A percentile compares a stretch with the other conserved stretches of the same genome.
phyloP scores from a whole-genome alignment of 2,329 filamentous ascomycete genomes.

The Pseudocercospora fijiensis region DNA sequence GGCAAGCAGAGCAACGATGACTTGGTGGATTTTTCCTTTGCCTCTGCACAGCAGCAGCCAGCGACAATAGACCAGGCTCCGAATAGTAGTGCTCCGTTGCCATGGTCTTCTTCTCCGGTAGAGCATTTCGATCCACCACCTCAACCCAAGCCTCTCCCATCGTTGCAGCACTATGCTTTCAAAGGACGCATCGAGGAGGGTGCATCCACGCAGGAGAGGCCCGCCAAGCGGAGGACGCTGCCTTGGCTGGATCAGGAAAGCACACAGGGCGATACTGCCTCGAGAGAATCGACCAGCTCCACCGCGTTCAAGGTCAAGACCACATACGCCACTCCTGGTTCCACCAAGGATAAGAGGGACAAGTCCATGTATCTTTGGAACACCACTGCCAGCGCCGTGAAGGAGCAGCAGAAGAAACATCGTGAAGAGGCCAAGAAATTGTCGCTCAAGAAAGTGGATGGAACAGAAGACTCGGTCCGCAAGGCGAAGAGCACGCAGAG shows the following conservation, averaged over 20 bases:
- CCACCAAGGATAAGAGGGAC: slow-evolving; percentile 35
- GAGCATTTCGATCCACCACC: slow-evolving; percentile 40
- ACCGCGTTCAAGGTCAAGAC: slow-evolving; percentile 17
- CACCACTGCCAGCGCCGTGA: slow-evolving; percentile 69
- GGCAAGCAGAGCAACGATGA: slow-evolving; percentile 10
- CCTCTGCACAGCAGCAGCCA: slow-evolving; percentile 31
- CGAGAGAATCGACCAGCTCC: slow-evolving; percentile 10
- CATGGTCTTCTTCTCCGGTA: slow-evolving; percentile 62
- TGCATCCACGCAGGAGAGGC: slow-evolving; percentile 35
- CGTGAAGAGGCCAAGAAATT: slow-evolving; percentile 62
- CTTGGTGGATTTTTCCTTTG: slow-evolving; percentile 26
- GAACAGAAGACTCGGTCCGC: slow-evolving; percentile 50
- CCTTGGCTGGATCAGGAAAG: slow-evolving; percentile 54
- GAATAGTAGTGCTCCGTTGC: slow-evolving; percentile 58
- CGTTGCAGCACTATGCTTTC: slow-evolving; percentile 24
- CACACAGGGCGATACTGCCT: slow-evolving; percentile 26
- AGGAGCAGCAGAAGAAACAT: slow-evolving; percentile 73
- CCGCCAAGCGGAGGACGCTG: slow-evolving; percentile 63
- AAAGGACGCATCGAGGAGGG: slow-evolving; percentile 12
- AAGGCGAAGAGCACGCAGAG: slow-evolving; percentile 48
- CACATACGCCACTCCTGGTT: slow-evolving; percentile 43
- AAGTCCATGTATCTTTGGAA: slow-evolving; percentile 62
- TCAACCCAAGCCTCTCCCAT: slow-evolving; percentile 13
- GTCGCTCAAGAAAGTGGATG: slow-evolving; percentile 44
- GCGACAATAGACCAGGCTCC: slow-evolving; percentile 37